These are phyloP conservation scores for Coemansia sp. DNA, from an alignment of 192 early-diverging fungal species.

Conservation along the genomic window DNA sequence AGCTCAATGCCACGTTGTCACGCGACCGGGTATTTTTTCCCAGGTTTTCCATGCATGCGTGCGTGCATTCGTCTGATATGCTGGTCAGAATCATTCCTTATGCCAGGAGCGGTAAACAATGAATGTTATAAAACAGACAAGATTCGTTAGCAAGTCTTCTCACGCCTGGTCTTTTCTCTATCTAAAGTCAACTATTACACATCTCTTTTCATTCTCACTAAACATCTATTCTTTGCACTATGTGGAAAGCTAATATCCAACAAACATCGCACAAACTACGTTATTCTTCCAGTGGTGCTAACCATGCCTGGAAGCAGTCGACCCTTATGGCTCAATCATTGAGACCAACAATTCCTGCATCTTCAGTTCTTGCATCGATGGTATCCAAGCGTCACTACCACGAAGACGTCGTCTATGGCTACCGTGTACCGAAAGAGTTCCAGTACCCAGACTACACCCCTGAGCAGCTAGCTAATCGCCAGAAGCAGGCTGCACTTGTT, in stretches of 20 bases:
- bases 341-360: not conserved
- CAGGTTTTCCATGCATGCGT: conserved; percentile 17
- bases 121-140: too few species aligned
- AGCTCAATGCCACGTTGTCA: not conserved
- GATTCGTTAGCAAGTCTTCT: too few species aligned
- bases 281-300: not conserved
- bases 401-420: conserved; percentile 83
- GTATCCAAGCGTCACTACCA: conserved; percentile 58
- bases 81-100: too few species aligned
- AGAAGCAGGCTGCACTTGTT: conserved; percentile 77
- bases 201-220: not conserved
- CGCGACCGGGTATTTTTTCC: not conserved
- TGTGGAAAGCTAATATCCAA: conserved; percentile 12
- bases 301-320: not conserved
- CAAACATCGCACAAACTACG: not conserved
- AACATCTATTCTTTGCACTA: not conserved
- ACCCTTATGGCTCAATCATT: not conserved
- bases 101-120: too few species aligned
- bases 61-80: not conserved
- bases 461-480: conserved; percentile 80
- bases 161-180: not conserved
- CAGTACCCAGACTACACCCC: conserved; percentile 75
- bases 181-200: not conserved
- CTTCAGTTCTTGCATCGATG: not conserved
- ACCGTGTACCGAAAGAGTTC: conserved; percentile 69